These are phyloP conservation scores for Calonectria multiphialidica DNA, from an alignment of 2,329 filamentous ascomycete species.

Conservation along the genomic window DNA sequence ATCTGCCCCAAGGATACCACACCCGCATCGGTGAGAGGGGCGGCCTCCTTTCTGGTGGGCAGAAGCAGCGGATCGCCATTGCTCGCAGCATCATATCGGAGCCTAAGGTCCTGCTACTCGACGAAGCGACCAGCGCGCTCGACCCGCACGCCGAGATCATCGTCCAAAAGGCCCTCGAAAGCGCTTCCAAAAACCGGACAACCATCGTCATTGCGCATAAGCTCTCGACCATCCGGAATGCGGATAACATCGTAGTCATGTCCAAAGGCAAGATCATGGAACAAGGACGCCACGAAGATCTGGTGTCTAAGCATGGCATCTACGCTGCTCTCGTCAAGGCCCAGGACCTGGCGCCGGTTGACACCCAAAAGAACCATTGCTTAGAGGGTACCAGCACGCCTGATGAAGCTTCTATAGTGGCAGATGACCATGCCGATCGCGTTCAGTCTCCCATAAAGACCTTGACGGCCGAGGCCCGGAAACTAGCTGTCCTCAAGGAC, in stretches of 20 bases:
- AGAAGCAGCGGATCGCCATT: conserved; percentile 74
- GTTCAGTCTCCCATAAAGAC: no score
- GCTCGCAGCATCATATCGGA: conserved; percentile 54
- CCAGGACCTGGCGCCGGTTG: conserved; percentile 22
- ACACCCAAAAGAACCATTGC: not conserved
- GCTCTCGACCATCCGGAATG: conserved; percentile 66
- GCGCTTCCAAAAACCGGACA: conserved; percentile 66
- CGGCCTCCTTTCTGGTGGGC: conserved; percentile 72
- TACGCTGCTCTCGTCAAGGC: conserved; percentile 61
- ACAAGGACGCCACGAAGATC: conserved; percentile 63
- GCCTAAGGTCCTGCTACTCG: conserved; percentile 64
- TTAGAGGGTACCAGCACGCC: no score
- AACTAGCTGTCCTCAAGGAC: no score
- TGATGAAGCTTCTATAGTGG: no score
- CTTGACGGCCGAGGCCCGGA: no score
- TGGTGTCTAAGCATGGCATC: conserved; percentile 59
- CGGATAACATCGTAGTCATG: conserved; percentile 74
- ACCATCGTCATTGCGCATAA: conserved; percentile 74
- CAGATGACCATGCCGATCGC: not conserved
- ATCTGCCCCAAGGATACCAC: conserved; percentile 58
- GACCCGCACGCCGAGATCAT: conserved; percentile 56
- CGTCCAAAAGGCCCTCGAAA: conserved; percentile 66
- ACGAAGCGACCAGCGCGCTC: conserved; percentile 54
- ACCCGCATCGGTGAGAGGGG: conserved; percentile 72
- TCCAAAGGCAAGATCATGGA: conserved; percentile 68